Percentiles rank a stretch among this genome's conserved stretches.
phyloP scores from a whole-genome alignment of 2,329 filamentous ascomycete genomes.

The Cladosporium cucumerinum region DNA sequence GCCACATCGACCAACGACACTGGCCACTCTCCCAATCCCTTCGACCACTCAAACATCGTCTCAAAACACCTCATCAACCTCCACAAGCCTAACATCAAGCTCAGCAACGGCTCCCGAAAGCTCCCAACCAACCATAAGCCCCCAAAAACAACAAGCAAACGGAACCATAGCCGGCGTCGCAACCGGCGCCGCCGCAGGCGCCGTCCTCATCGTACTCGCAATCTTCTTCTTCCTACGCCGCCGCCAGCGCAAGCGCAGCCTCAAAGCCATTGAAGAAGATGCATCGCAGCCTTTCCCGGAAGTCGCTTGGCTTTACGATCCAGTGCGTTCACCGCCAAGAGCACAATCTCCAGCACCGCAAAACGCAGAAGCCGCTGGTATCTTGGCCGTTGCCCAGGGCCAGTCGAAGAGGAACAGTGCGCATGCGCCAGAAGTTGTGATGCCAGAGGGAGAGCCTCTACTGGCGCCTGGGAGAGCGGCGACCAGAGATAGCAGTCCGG shows the following conservation, averaged over 20 bases:
- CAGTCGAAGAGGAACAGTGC: not conserved
- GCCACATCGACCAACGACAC: not conserved
- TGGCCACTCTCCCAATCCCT: not conserved
- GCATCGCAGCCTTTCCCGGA: constrained; percentile 17
- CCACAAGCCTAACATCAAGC: constrained; percentile 4
- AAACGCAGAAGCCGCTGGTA: not conserved
- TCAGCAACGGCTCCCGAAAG: not conserved
- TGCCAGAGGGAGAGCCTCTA: constrained; percentile 7
- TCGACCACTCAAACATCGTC: not conserved
- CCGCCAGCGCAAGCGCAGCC: constrained; percentile 14
- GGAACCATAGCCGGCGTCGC: constrained; percentile 23
- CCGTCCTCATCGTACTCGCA: constrained; percentile 18
- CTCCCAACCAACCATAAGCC: not conserved
- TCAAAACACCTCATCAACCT: not conserved
- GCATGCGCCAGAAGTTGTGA: constrained; percentile 9
- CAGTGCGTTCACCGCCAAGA: constrained; percentile 9
- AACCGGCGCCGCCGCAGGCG: constrained; percentile 20
- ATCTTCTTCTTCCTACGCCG: constrained; percentile 19
- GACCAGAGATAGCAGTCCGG: constrained; percentile 8
- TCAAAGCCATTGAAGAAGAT: constrained; percentile 4
- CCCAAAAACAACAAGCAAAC: constrained; percentile 17
- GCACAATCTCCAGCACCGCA: not conserved
- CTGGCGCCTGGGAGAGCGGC: constrained; percentile 2
- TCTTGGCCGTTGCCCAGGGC: not conserved
- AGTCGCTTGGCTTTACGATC: constrained; percentile 23